These are phyloP conservation scores for Avena insularis DNA, from an alignment of 176 grass and related monocot species.

Conservation along the genomic window DNA sequence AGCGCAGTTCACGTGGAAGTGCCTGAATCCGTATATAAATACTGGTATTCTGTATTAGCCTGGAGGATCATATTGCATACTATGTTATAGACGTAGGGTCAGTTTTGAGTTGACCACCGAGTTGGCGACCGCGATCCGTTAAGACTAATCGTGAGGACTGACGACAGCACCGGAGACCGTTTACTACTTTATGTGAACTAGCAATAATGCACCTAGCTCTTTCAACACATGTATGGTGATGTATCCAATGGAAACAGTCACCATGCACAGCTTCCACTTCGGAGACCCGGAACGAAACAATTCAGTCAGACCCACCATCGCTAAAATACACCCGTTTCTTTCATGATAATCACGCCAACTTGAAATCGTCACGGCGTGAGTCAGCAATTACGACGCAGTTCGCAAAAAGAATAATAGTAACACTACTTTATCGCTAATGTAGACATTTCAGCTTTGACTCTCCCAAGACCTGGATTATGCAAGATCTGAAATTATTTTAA, in stretches of 20 bases:
- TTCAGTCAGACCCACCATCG: neutral
- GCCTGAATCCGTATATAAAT: neutral
- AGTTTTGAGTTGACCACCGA: constrained; percentile 24
- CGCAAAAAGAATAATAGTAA: neutral
- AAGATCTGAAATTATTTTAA: no score
- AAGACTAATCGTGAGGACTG: neutral
- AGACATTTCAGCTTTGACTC: neutral
- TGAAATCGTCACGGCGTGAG: neutral
- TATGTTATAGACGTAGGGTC: neutral
- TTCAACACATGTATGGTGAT: neutral
- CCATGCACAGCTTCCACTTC: neutral
- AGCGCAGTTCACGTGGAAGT: neutral
- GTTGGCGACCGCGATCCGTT: neutral
- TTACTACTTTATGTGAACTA: neutral
- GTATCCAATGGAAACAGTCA: neutral
- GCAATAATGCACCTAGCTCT: neutral
- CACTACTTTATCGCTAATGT: neutral
- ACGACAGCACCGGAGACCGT: neutral
- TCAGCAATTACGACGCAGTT: neutral
- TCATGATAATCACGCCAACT: neutral
- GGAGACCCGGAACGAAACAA: neutral
- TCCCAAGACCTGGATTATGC: neutral
- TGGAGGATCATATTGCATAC: neutral
- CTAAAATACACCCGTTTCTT: neutral
- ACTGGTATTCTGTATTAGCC: no score